A percentile compares a stretch with the other conserved stretches of the same genome.
These are phyloP conservation scores for Arthrobotrys pseudoclavata DNA, from an alignment of 2,329 filamentous ascomycete species.

Conservation along the genomic window DNA sequence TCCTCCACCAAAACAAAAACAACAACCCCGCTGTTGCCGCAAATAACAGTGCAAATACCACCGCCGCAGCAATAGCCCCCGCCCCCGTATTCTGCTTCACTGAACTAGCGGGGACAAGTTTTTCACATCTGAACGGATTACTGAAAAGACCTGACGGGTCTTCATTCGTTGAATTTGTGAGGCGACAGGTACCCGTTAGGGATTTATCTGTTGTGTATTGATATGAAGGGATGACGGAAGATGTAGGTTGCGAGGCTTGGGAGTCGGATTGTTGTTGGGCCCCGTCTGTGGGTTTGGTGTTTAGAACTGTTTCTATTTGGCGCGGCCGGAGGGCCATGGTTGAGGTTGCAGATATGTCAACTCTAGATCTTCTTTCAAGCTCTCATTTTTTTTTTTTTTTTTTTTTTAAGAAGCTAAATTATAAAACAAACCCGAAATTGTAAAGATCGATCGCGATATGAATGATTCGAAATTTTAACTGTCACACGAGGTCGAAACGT, in stretches of 20 bases:
- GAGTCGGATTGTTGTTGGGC: background rate
- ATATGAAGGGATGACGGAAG: conserved; percentile 21
- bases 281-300: background rate
- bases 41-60: conserved; percentile 41
- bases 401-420: background rate
- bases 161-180: conserved; percentile 26
- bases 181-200: conserved; percentile 23
- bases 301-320: background rate
- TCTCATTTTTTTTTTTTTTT: background rate
- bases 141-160: conserved; percentile 17
- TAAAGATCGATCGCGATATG: conserved; percentile 1
- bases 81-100: conserved; percentile 29
- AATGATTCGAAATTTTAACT: background rate
- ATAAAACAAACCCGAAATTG: background rate
- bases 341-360: background rate
- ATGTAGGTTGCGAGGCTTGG: background rate
- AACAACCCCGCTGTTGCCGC: conserved; percentile 20
- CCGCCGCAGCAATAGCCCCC: conserved; percentile 35
- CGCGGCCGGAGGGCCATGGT: conserved; percentile 9
- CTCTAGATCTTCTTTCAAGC: no score
- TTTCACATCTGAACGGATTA: conserved; percentile 27
- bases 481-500: conserved; percentile 6
- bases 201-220: conserved; percentile 28
- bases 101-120: conserved; percentile 31
- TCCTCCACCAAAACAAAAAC: conserved; percentile 38